phyloP scores from a whole-genome alignment of 2,329 filamentous ascomycete genomes.

The Blastomyces parvus region DNA sequence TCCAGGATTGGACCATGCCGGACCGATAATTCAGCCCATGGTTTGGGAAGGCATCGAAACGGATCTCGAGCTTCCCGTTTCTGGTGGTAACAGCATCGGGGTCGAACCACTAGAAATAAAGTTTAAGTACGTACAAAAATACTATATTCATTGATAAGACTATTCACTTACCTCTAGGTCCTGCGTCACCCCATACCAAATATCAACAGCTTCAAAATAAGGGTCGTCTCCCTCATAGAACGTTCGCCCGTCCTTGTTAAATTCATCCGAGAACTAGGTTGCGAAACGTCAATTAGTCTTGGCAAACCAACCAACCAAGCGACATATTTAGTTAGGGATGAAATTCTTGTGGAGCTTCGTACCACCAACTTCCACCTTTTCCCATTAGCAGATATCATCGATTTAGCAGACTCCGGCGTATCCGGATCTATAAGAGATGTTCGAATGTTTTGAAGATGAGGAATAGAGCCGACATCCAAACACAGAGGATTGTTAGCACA shows the following conservation, averaged over 20 bases:
- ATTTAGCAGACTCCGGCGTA: constrained; percentile 50
- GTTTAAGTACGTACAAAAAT: constrained; percentile 4
- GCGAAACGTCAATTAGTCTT: not conserved
- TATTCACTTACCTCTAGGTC: constrained; percentile 50
- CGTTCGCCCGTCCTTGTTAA: constrained; percentile 56
- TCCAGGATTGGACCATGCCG: constrained; percentile 68
- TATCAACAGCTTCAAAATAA: constrained; percentile 57
- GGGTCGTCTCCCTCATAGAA: constrained; percentile 64
- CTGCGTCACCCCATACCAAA: constrained; percentile 63
- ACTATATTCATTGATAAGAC: not conserved
- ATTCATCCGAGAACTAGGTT: constrained; percentile 58
- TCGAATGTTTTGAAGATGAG: constrained; percentile 52
- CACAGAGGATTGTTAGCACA: constrained; percentile 38
- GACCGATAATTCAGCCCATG: constrained; percentile 59
- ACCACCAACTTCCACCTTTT: constrained; percentile 55
- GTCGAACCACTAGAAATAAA: constrained; percentile 53
- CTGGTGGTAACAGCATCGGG: constrained; percentile 56
- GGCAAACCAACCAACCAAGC: not conserved
- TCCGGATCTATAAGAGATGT: constrained; percentile 56
- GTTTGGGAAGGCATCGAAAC: constrained; percentile 56
- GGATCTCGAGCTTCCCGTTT: constrained; percentile 53
- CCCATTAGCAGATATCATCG: constrained; percentile 50
- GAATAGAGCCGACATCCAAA: constrained; percentile 41
- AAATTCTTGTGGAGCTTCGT: constrained; percentile 19
- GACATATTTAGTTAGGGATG: not conserved